A percentile compares a stretch with the other conserved stretches of the same genome.
Conservation (phyloP, 352 stramenopile species). For the Phytophthora ramorum region DNA sequence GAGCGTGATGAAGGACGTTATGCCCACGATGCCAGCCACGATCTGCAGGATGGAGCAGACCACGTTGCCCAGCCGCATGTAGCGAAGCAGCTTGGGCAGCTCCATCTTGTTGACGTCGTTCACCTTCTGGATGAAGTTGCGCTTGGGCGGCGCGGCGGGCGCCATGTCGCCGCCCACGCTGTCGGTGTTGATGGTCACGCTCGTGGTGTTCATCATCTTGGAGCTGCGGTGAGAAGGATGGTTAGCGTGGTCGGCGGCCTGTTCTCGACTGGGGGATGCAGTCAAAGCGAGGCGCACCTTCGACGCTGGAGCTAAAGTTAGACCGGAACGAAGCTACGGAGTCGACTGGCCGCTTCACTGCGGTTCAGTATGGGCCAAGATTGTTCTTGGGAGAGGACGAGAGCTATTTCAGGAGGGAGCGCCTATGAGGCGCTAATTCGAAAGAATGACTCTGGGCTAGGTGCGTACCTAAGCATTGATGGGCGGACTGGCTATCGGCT, state of each 20-base stretch:
- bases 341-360: background rate
- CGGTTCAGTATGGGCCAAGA: background rate
- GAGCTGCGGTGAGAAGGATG: slow-evolving; percentile 2
- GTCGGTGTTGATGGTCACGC: slow-evolving; percentile 82
- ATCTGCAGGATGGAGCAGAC: slow-evolving; percentile 85
- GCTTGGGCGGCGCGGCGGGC: slow-evolving; percentile 59
- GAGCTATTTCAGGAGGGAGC: slow-evolving; percentile 7
- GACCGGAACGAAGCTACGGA: slow-evolving; percentile 20
- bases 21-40: slow-evolving; percentile 79
- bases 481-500: slow-evolving; percentile 19
- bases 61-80: slow-evolving; percentile 89
- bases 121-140: slow-evolving; percentile 81
- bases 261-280: slow-evolving; percentile 22
- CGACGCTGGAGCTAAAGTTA: slow-evolving; percentile 24
- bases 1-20: slow-evolving; percentile 90
- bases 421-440: background rate
- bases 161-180: slow-evolving; percentile 65
- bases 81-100: slow-evolving; percentile 86
- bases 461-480: slow-evolving; percentile 11
- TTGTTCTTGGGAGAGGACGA: slow-evolving; percentile 13
- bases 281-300: background rate
- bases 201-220: slow-evolving; percentile 77
- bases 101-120: slow-evolving; percentile 92
- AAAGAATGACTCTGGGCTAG: background rate
- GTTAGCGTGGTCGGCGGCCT: slow-evolving; percentile 20